Base-by-base conservation (phyloP, 2,329 filamentous ascomycete species). In the Pyricularia pennisetigena region DNA sequence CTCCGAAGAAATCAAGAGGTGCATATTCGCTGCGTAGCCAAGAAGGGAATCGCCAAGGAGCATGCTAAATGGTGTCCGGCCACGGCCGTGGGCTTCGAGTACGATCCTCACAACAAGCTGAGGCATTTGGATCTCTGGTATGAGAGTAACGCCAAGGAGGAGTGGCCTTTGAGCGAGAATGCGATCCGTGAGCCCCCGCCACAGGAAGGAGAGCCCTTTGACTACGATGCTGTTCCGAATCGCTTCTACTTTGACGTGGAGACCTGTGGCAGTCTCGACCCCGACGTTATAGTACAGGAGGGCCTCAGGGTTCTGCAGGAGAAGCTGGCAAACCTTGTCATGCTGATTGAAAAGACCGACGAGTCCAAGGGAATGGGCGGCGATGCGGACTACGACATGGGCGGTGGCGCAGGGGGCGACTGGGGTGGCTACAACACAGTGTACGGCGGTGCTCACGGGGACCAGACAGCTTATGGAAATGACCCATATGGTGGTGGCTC, bases 11-110 rank as follows among this genome's bases (percentile, higher is more conserved):
- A 91, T 2, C 95, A 99, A 80, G 93, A 97, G 79, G 82, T 99
- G 70, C 90, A 93, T 77, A 87, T 99, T 75, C 91, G 87, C 70
- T 98, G 94, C 76, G 91, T 97, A 72, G 95, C 94, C 66, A 97
- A 97, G 84, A 98, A 98, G 84, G 95, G 95, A 0, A 98, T 98
- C 72, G 94, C 94, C 54, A 99, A 99, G 83, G 95, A 99, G 78
- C 95, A 99, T 79, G 92, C 95, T 10, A 99, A 99, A 79, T 99
- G 95, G 95, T 91, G 93, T 74, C 94, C 95, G 1, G 94, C 92
- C 49, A 86, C 93, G 59, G 95, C 95, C 3, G 89, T 99, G 59
- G 94, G 93, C 28, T 99, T 99, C 77, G 95, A 99, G 79, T 99
- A 99, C 79, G 95, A 99, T 77, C 95, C 95, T 70, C 91, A 96